phyloP scores from a whole-genome alignment of 1,139 yeast genomes.

The Candida gigantensis region DNA sequence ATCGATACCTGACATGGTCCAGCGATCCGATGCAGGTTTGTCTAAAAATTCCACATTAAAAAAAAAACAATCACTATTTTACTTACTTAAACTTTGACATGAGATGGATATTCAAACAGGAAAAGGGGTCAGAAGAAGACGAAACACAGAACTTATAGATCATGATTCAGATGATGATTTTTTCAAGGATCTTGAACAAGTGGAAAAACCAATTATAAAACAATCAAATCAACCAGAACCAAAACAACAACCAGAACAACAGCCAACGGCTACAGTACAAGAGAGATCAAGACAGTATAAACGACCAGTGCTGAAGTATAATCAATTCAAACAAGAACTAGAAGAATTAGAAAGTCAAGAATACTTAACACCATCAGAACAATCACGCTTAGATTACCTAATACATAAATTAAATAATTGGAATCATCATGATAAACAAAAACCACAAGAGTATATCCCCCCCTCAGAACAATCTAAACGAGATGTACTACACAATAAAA shows the following conservation, averaged over 20 bases:
- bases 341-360: slow-evolving; percentile 34
- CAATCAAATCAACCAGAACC: neutral
- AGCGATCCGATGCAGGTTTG: too few species aligned
- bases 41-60: too few species aligned
- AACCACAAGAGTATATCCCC: slow-evolving; percentile 31
- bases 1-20: too few species aligned
- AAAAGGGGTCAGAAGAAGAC: slow-evolving; percentile 21
- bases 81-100: too few species aligned
- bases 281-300: slow-evolving; percentile 5
- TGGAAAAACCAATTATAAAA: too few species aligned
- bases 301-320: slow-evolving; percentile 38
- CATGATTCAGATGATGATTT: slow-evolving; percentile 1
- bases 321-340: slow-evolving; percentile 49
- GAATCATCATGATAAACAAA: neutral
- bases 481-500: slow-evolving; percentile 34
- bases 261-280: slow-evolving; percentile 1
- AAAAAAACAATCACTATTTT: too few species aligned
- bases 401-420: slow-evolving; percentile 5
- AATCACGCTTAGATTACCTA: slow-evolving; percentile 7
- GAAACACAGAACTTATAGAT: slow-evolving; percentile 7
- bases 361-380: slow-evolving; percentile 7
- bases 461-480: slow-evolving; percentile 53
- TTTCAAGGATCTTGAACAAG: neutral
- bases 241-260: neutral
- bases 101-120: slow-evolving; percentile 19